Evolutionary conservation across 352 stramenopile genomes (phyloP).

Genomic region (Pythium oligandrum): DNA sequence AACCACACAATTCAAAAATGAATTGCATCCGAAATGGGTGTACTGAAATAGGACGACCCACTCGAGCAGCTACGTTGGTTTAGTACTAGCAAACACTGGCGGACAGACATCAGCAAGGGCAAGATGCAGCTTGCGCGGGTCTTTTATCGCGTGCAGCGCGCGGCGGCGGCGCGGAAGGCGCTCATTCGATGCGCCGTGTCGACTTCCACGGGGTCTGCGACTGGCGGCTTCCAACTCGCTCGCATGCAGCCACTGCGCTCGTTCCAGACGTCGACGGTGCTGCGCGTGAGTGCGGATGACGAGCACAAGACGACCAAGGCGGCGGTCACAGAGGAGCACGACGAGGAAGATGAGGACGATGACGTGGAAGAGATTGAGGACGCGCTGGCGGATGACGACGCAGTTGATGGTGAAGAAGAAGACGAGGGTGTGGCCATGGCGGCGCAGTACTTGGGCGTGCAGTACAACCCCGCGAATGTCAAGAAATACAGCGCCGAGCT

Average conservation of each 20-base stretch:
- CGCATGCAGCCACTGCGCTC: no score
- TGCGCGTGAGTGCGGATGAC: conserved; percentile 5
- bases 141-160: background rate
- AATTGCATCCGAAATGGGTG: no score
- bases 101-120: no score
- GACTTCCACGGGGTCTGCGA: no score
- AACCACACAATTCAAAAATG: no score
- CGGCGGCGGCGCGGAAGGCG: background rate
- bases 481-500: conserved; percentile 84
- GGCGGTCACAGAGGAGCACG: conserved; percentile 12
- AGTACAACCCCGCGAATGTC: conserved; percentile 59
- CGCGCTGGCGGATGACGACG: no score
- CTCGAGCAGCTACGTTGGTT: no score
- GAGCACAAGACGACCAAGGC: conserved; percentile 6
- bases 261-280: conserved; percentile 10
- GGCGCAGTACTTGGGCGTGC: conserved; percentile 60
- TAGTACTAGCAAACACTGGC: no score
- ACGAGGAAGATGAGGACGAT: conserved; percentile 17
- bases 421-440: conserved; percentile 26
- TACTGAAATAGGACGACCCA: no score
- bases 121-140: no score
- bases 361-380: conserved; percentile 9
- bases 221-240: no score
- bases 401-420: conserved; percentile 23
- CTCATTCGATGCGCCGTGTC: no score